phyloP scores from a whole-genome alignment of 768 basidiomycete genomes.

The Podaxis sp. region DNA sequence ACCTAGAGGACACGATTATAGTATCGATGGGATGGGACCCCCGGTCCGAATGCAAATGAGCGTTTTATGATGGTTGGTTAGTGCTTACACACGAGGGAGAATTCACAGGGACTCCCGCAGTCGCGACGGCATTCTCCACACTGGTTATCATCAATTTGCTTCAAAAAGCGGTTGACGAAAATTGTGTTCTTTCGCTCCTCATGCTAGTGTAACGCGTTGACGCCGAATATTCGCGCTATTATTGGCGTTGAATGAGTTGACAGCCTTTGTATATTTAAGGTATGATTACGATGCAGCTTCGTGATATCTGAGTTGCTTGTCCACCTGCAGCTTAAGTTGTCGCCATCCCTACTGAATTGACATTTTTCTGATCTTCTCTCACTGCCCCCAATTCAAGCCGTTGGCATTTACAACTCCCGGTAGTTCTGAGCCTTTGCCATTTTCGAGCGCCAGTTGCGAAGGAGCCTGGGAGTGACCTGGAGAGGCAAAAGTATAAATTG shows the following conservation, averaged over 20 bases:
- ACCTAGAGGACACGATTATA: conserved; percentile 20
- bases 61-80: conserved; percentile 26
- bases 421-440: neutral
- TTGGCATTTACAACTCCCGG: neutral
- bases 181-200: conserved; percentile 30
- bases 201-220: conserved; percentile 32
- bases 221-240: conserved; percentile 19
- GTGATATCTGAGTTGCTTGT: too few relatives aligned
- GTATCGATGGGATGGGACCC: conserved; percentile 35
- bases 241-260: too few relatives aligned
- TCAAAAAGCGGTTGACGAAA: conserved; percentile 28
- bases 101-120: conserved; percentile 15
- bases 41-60: conserved; percentile 32
- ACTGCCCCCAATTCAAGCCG: neutral
- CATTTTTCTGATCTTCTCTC: conserved; percentile 5
- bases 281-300: too few relatives aligned
- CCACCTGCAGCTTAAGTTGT: neutral
- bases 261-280: too few relatives aligned
- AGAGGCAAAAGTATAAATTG: neutral
- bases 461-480: neutral
- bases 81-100: neutral
- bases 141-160: conserved; percentile 13
- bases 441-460: neutral
- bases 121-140: neutral
- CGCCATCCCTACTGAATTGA: conserved; percentile 9